Evolutionary conservation across 306 rosid genomes (phyloP), one percentile per base, ranked within the genome.

Genomic region (Vigna trinervia): DNA sequence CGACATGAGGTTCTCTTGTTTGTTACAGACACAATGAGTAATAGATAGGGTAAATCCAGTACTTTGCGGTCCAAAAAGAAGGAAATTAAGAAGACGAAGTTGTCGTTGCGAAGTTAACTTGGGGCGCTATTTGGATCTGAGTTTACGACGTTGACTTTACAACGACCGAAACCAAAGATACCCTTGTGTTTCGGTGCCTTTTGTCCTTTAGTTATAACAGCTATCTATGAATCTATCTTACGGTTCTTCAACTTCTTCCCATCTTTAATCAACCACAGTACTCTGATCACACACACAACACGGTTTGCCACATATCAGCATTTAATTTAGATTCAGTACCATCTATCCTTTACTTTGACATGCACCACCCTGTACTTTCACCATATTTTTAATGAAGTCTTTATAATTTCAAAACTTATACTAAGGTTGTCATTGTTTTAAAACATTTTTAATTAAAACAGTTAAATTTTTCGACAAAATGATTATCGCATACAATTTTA

Each of bases 91-190:
- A 45, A 67, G 47, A 71, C 46, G 74, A 23, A 48, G 58, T 48
- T 30, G 45, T 46, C 26, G 52, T 63, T 26, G 77, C 38, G 77
- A 9, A 14, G 82, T 69, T 69, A 76, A 82, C 14, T 52, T 36
- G 1, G 3, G 19, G 59, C 34, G 67, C 12, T 64, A 1, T 56
- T 46, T 73, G 74, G 86, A 78, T 83, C 86, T 78, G 78, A 54
- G 73, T 78, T 68, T 72, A 28, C 51, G 83, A 73, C 19, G 80
- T 74, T 83, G 86, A 83, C 83, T 34, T 11, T 9, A 19, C 64
- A 50, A 75, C 80, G 53, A 75, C 3, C 38, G 14, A 63, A 50
- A 3, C 38, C 8, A 63, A 50, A 75, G 46, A 59, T 36, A 38
- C 23, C 34, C 17, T 43, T 5, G 12, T 19, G 66, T 53, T 53